Evolutionary conservation across 78 protist species (phyloP), one percentile per base, ranked within the genome.

Genomic region (Polysphondylium violaceum): DNA sequence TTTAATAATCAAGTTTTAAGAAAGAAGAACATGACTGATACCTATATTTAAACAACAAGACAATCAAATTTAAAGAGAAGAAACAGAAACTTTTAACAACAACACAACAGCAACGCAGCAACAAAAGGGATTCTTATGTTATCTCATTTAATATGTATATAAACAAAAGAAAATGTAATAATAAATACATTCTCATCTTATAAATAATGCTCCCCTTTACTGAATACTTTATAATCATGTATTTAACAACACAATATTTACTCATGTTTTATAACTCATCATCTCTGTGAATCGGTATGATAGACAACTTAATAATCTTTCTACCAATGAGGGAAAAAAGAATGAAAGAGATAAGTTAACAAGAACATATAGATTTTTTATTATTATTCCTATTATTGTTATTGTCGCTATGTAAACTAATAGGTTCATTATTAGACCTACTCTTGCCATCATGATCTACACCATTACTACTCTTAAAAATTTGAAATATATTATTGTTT

Each of bases 1-100:
- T 83, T 83, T 44, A 69, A 58, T 23, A 71, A 65, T 55, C 64
- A 53, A 27, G 60, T 79, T 0, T 36, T 25, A 56, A 79, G 41
- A 68, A 64, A 78, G 64, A 79, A 69, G 74, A 79, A 38, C 23
- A 53, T 4, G 2, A 53, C 67, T 47, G 87, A 76, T 63, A 17
- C 56, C 21, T 76, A 76, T 33, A 59, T 76, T 64, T 73, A 73
- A 73, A 65, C n/a, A 65, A 41, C n/a, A n/a, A n/a, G n/a, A n/a
- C n/a, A n/a, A n/a, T n/a, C n/a, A n/a, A n/a, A n/a, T n/a, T n/a
- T n/a, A n/a, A n/a, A n/a, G n/a, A n/a, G n/a, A n/a, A n/a, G n/a
- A n/a, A n/a, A n/a, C n/a, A n/a, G n/a, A n/a, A n/a, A n/a, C n/a
- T n/a, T n/a, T n/a, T n/a, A n/a, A n/a, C n/a, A n/a, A n/a, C n/a